Evolutionary conservation across 2,329 filamentous ascomycete species (phyloP).

Genomic region (Trichophyton schoenleinii): DNA sequence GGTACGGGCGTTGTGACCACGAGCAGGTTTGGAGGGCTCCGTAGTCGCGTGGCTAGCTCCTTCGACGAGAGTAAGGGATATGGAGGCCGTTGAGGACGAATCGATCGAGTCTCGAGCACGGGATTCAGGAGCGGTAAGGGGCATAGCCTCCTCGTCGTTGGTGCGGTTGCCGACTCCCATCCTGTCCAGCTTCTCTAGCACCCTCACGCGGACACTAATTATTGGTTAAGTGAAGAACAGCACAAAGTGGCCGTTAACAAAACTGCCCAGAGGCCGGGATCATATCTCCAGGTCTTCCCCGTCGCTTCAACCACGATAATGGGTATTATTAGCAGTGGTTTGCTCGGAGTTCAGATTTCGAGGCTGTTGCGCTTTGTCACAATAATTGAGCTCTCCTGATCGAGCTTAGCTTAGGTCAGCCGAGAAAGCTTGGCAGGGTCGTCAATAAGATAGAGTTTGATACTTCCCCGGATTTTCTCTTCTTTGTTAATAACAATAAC

Average conservation of each 20-base stretch:
- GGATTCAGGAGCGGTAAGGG: constrained; percentile 9
- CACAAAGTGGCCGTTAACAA: not conserved
- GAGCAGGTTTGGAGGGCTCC: not conserved
- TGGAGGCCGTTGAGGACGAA: constrained; percentile 15
- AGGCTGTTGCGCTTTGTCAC: not conserved
- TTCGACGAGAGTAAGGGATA: constrained; percentile 12
- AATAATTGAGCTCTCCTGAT: not conserved
- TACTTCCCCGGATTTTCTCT: not conserved
- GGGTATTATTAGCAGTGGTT: not conserved
- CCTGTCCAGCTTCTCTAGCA: not conserved
- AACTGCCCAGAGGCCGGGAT: not conserved
- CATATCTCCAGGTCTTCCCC: not conserved
- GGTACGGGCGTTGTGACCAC: not conserved
- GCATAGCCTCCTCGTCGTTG: constrained; percentile 13
- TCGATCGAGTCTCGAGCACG: constrained; percentile 11
- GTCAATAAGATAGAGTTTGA: not conserved
- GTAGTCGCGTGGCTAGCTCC: not conserved
- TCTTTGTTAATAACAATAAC: no score
- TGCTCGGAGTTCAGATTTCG: not conserved
- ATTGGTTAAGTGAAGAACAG: not conserved
- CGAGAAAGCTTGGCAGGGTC: not conserved
- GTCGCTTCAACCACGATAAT: not conserved
- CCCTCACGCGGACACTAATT: not conserved
- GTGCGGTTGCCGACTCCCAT: constrained; percentile 10
- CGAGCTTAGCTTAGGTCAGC: not conserved